Evolutionary conservation across 164 flowering plant genomes (phyloP).

Genomic region (Aristolochia contorta): DNA sequence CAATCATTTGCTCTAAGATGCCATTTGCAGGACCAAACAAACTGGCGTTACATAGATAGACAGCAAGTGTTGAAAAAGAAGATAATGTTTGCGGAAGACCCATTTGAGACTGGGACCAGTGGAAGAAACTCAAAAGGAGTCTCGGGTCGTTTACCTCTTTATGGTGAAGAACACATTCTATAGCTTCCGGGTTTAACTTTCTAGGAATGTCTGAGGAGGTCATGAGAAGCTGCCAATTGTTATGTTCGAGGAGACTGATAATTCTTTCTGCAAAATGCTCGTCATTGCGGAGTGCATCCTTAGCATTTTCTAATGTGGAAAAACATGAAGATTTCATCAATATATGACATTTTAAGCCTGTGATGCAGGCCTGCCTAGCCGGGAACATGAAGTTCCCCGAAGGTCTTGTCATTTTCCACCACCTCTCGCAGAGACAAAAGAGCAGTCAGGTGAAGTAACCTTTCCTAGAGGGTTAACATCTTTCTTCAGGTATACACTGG

Average conservation of each 20-base stretch:
- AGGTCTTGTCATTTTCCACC: no score
- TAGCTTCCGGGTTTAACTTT: constrained; percentile 37
- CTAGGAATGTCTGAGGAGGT: constrained; percentile 24
- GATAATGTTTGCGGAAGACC: constrained; percentile 31
- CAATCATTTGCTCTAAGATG: constrained; percentile 31
- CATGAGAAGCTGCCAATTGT: constrained; percentile 39
- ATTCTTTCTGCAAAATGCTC: constrained; percentile 26
- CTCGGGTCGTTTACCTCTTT: constrained; percentile 27
- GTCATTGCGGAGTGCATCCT: not conserved
- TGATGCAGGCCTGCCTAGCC: no score
- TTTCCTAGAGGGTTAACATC: no score
- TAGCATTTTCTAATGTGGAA: not conserved
- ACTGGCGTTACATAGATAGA: constrained; percentile 33
- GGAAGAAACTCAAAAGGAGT: constrained; percentile 48
- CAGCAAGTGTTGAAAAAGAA: constrained; percentile 37
- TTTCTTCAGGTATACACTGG: no score
- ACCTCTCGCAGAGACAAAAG: no score
- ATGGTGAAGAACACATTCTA: constrained; percentile 32
- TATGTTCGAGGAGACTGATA: constrained; percentile 22
- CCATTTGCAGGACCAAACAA: constrained; percentile 29
- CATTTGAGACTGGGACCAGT: constrained; percentile 38
- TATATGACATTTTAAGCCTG: no score
- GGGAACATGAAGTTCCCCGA: no score
- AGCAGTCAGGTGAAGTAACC: no score
- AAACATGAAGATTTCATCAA: not conserved